phyloP scores from a whole-genome alignment of 257 asterid species.

The Solanum peruvianum region DNA sequence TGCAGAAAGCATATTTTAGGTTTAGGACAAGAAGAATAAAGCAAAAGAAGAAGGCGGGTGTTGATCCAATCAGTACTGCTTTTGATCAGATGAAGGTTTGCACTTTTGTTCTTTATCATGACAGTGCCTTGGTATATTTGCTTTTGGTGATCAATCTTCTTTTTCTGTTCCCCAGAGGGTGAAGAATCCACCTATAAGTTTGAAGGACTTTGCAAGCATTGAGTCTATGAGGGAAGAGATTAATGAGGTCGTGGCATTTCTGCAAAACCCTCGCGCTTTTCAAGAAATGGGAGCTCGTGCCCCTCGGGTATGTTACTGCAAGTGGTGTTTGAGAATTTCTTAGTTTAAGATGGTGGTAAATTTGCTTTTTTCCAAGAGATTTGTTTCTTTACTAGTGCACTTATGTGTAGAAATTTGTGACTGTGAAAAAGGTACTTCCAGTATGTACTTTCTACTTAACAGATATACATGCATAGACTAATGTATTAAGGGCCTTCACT shows the following conservation, averaged over 20 bases:
- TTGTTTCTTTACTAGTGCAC: not conserved
- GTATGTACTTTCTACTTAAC: not conserved
- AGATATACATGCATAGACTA: not conserved
- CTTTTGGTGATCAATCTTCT: conserved; percentile 5
- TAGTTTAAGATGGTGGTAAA: not conserved
- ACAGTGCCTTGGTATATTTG: not conserved
- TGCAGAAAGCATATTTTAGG: conserved; percentile 66
- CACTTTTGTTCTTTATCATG: not conserved
- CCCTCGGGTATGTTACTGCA: conserved; percentile 66
- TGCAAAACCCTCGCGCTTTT: conserved; percentile 83
- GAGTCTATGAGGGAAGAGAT: conserved; percentile 95
- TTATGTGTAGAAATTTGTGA: not conserved
- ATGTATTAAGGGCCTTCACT: not conserved
- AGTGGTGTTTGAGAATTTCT: not conserved
- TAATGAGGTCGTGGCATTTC: conserved; percentile 90
- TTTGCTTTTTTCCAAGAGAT: not conserved
- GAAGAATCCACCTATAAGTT: conserved; percentile 82
- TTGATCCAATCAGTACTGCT: conserved; percentile 96
- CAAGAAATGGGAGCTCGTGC: conserved; percentile 99
- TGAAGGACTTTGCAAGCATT: conserved; percentile 89
- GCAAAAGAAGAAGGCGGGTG: conserved; percentile 49
- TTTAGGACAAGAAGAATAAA: conserved; percentile 33
- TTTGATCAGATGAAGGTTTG: conserved; percentile 96
- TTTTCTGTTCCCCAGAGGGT: conserved; percentile 52
- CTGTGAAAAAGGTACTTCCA: not conserved